Evolutionary conservation across 108 stramenopile species (phyloP).

Genomic region (Nannochloropsis gaditana): DNA sequence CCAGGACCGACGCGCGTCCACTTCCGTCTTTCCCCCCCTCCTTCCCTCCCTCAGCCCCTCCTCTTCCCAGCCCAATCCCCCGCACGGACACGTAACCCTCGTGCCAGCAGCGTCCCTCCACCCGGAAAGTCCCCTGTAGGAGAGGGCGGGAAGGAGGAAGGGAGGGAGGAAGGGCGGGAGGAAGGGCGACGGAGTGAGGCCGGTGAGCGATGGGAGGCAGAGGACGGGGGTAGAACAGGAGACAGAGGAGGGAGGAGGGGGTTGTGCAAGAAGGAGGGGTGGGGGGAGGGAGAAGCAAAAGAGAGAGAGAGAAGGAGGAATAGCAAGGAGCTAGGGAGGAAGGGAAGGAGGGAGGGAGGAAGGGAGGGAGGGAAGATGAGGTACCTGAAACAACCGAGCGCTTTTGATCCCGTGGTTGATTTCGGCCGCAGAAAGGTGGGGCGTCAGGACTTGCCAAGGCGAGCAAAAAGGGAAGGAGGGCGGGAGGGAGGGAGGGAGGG

Average conservation of each 20-base stretch:
- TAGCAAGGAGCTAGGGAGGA: neutral
- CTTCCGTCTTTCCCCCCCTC: neutral
- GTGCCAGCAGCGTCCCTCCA: conserved; percentile 27
- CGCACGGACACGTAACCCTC: conserved; percentile 51
- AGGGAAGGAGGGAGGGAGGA: neutral
- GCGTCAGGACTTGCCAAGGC: too few species aligned
- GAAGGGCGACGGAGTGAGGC: neutral
- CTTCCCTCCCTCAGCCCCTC: neutral
- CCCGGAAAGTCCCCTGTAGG: conserved; percentile 50
- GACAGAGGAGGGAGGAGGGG: neutral
- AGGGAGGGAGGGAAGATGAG: neutral
- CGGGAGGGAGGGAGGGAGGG: neutral
- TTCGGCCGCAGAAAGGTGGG: too few species aligned
- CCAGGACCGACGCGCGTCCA: conserved; percentile 28
- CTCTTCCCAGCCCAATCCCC: neutral
- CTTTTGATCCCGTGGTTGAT: too few species aligned
- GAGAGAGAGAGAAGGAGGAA: neutral
- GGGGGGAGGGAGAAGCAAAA: neutral
- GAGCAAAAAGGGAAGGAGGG: neutral
- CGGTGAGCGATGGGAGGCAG: neutral
- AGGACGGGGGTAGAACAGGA: neutral
- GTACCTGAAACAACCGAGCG: too few species aligned
- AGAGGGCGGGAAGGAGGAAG: neutral
- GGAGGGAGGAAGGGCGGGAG: neutral
- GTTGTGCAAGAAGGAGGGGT: neutral